Conservation (phyloP, 1,139 yeast species). For the Scheffersomyces lignicola region DNA sequence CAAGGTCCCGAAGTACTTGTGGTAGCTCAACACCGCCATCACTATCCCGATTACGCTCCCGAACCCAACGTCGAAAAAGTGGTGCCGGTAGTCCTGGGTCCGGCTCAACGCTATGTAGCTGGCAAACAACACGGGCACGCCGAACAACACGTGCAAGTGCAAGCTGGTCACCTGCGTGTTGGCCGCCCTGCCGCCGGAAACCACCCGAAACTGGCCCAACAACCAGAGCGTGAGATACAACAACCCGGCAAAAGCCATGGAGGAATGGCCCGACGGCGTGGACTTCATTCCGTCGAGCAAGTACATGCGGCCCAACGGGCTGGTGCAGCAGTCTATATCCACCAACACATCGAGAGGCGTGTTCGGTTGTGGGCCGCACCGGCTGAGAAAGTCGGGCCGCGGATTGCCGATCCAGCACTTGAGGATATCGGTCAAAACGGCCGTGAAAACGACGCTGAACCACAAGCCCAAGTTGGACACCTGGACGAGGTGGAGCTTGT, state of each 20-base stretch:
- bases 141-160: slow-evolving; percentile 15
- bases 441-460: slow-evolving; percentile 52
- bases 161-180: slow-evolving; percentile 9
- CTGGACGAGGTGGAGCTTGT: slow-evolving; percentile 24
- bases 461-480: slow-evolving; percentile 53
- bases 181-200: not conserved
- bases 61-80: slow-evolving; percentile 62
- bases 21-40: slow-evolving; percentile 28
- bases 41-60: slow-evolving; percentile 47
- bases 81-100: slow-evolving; percentile 77
- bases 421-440: slow-evolving; percentile 61
- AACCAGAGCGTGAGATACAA: slow-evolving; percentile 66
- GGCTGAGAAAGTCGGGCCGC: slow-evolving; percentile 73
- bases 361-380: slow-evolving; percentile 56
- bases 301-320: slow-evolving; percentile 50
- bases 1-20: slow-evolving; percentile 37
- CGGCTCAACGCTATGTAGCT: slow-evolving; percentile 58
- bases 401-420: slow-evolving; percentile 80
- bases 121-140: slow-evolving; percentile 32
- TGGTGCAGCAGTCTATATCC: slow-evolving; percentile 34
- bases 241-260: slow-evolving; percentile 66
- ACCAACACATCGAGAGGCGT: slow-evolving; percentile 40
- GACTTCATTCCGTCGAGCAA: slow-evolving; percentile 72
- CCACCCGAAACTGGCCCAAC: slow-evolving; percentile 47
- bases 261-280: slow-evolving; percentile 82